phyloP scores from a whole-genome alignment of 2,329 filamentous ascomycete species.

The Fusarium beomiforme region DNA sequence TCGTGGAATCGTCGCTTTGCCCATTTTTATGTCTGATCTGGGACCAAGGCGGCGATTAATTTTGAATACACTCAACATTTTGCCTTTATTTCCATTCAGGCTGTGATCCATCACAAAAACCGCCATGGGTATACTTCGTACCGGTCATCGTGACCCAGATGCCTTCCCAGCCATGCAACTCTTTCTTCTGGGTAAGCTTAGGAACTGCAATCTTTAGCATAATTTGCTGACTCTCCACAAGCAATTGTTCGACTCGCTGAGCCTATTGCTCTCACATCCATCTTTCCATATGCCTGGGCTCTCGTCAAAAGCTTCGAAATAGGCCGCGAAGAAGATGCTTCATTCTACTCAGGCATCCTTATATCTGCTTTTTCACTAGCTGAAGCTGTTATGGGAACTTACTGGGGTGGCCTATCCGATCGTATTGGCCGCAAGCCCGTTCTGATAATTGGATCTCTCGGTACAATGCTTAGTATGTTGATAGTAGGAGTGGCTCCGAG shows the following conservation, averaged over 20 bases:
- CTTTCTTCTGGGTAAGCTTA: conserved; percentile 78
- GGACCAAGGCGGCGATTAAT: conserved; percentile 3
- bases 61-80: neutral
- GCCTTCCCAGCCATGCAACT: conserved; percentile 85
- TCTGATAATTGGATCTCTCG: conserved; percentile 80
- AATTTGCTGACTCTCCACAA: conserved; percentile 48
- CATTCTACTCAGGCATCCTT: conserved; percentile 87
- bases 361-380: conserved; percentile 87
- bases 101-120: conserved; percentile 40
- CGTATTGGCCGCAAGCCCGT: conserved; percentile 86
- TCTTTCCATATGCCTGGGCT: conserved; percentile 91
- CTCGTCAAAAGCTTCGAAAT: conserved; percentile 81
- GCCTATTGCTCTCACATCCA: conserved; percentile 91
- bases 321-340: conserved; percentile 78
- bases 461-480: conserved; percentile 84
- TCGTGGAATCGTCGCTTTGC: neutral
- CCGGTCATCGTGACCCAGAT: conserved; percentile 69
- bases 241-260: conserved; percentile 93
- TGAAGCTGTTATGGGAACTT: conserved; percentile 86
- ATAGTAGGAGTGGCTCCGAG: conserved; percentile 84
- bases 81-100: conserved; percentile 1
- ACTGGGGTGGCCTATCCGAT: conserved; percentile 88
- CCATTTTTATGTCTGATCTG: neutral
- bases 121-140: conserved; percentile 64
- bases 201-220: conserved; percentile 61